phyloP scores from a whole-genome alignment of 352 stramenopile genomes.

The Pythium brachiatum region DNA sequence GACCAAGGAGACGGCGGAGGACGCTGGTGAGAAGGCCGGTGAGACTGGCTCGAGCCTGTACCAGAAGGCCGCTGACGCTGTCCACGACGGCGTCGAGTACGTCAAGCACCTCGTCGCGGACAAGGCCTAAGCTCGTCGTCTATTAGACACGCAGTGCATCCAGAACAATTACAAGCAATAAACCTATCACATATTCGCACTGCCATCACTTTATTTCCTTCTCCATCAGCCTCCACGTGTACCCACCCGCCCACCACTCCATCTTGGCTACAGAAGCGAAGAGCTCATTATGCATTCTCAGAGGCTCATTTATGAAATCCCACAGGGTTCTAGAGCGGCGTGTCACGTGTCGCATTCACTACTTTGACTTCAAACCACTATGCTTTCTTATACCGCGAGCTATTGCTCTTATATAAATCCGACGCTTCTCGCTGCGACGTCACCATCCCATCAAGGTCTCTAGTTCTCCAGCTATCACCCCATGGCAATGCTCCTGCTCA shows the following conservation, averaged over 20 bases:
- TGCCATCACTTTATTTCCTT: too few species aligned
- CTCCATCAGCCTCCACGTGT: too few species aligned
- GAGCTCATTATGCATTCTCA: neutral
- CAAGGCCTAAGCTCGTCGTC: too few species aligned
- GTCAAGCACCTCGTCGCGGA: constrained; percentile 18
- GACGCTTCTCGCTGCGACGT: neutral
- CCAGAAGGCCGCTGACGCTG: constrained; percentile 31
- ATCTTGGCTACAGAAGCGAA: neutral
- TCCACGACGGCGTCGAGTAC: constrained; percentile 56
- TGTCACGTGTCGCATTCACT: neutral
- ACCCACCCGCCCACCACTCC: too few species aligned
- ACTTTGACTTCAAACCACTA: neutral
- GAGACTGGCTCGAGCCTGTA: constrained; percentile 53
- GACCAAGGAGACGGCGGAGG: constrained; percentile 42
- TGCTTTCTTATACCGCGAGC: neutral
- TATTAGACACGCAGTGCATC: too few species aligned
- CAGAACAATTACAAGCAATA: too few species aligned
- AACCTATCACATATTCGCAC: too few species aligned
- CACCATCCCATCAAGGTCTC: neutral
- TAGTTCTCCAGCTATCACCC: neutral
- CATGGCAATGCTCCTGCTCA: neutral
- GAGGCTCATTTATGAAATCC: neutral
- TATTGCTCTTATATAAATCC: constrained; percentile 1
- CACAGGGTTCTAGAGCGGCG: neutral
- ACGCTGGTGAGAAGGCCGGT: constrained; percentile 55